Evolutionary conservation across 306 rosid genomes (phyloP), one percentile per base, ranked within the genome.

Genomic region (Cyclanthera cordifolia): DNA sequence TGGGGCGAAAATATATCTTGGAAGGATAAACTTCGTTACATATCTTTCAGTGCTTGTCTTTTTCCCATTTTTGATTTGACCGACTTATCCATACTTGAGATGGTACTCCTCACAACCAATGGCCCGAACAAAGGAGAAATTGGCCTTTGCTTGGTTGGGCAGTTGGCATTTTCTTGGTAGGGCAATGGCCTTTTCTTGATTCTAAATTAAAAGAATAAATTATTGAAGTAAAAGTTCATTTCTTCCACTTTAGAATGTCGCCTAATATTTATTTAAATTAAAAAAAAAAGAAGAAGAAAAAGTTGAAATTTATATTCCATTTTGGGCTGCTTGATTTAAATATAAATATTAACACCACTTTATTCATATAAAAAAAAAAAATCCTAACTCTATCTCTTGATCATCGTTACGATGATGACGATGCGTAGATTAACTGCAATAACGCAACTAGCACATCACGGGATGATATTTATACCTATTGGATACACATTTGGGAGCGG

Each of bases 371-470:
- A 32, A 32, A 34, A 27, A 27, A 27, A 27, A 27, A 27, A 34
- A 0, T 14, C 15, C 1, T 27, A 19, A 4, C 14, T 15, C 65
- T 43, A 2, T 57, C 14, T 1, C 0, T 1, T 34, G 47, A 59
- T 45, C 45, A n/a, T 19, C 48, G 75, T 47, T 55, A 25, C 27
- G 58, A 17, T 54, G 20, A 39, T 7, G 37, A 2, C 5, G 37
- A 34, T 57, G 73, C 69, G 73, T 83, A 89, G 96, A 75, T 79
- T 87, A 72, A 89, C 90, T 3, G 77, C 97, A 1, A 69, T 89
- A 68, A 92, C 98, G 15, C 96, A 92, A 77, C 83, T 89, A 80
- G 89, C 97, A 32, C 95, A 89, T 85, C 97, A 92, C 73, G 97
- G 97, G 8, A 92, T 92, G 96, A 76, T 92, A 57, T 92, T 67